A percentile compares a stretch with the other conserved stretches of the same genome.
These are phyloP conservation scores for Polytrichum commune DNA, from an alignment of 225 moss, liverwort and hornwort genomes.

Conservation along the genomic window DNA sequence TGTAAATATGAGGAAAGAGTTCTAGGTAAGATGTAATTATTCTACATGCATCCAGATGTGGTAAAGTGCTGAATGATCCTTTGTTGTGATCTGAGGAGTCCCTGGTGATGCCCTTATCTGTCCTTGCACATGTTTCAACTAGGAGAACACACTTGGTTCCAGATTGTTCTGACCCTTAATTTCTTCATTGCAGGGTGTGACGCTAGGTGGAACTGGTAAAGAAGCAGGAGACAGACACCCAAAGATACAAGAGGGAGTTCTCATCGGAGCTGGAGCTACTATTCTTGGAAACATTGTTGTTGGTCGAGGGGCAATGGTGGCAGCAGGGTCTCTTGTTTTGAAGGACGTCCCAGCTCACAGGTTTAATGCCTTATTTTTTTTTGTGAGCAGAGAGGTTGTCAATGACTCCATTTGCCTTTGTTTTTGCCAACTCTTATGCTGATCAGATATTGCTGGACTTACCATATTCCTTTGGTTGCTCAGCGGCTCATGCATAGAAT, in stretches of 20 bases:
- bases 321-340: conserved; percentile 89
- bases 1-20: no score
- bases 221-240: conserved; percentile 87
- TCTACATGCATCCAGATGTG: no score
- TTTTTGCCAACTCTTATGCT: neutral
- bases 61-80: no score
- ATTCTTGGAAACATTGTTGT: conserved; percentile 88
- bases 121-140: no score
- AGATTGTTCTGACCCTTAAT: no score
- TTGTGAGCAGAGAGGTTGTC: no score
- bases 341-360: conserved; percentile 93
- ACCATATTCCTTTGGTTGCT: neutral
- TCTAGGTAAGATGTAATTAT: no score
- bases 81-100: no score
- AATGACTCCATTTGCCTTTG: no score
- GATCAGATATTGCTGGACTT: neutral
- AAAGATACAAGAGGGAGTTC: conserved; percentile 89
- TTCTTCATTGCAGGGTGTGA: conserved; percentile 65
- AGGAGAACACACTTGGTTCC: neutral
- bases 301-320: conserved; percentile 95
- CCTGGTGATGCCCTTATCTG: no score
- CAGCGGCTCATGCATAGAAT: conserved; percentile 17
- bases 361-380: conserved; percentile 19
- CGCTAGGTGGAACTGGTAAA: conserved; percentile 97
- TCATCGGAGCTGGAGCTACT: conserved; percentile 93